These are phyloP conservation scores for Plasmodium cynomolgi DNA, from an alignment of 169 alveolate genomes.

Conservation along the genomic window DNA sequence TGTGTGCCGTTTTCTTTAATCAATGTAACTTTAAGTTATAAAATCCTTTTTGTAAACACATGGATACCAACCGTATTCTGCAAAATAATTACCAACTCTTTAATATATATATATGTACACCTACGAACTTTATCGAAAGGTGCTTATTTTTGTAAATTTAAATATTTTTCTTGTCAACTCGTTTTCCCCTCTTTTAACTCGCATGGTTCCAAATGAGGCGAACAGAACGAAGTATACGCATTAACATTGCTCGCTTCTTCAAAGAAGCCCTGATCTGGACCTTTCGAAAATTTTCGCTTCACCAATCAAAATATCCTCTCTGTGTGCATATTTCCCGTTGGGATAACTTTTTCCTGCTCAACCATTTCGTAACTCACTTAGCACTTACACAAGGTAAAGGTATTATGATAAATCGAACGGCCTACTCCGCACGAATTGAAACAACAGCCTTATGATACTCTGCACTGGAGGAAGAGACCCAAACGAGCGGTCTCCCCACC, in stretches of 20 bases:
- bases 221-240: background rate
- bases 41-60: constrained; percentile 19
- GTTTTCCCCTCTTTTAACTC: background rate
- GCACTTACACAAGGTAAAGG: background rate
- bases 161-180: background rate
- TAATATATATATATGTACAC: background rate
- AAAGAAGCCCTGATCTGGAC: background rate
- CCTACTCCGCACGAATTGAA: background rate
- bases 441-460: background rate
- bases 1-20: constrained; percentile 13
- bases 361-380: background rate
- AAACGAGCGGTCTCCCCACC: background rate
- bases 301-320: background rate
- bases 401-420: background rate
- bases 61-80: constrained; percentile 9
- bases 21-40: constrained; percentile 35
- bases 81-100: constrained; percentile 31
- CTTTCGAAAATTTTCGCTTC: background rate
- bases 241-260: background rate
- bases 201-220: background rate
- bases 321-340: background rate
- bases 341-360: background rate
- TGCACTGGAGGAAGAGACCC: background rate
- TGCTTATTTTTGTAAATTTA: constrained; percentile 24
- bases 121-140: background rate